Evolutionary conservation across 192 early-diverging fungal species (phyloP).

Genomic region (Coemansia sp.): DNA sequence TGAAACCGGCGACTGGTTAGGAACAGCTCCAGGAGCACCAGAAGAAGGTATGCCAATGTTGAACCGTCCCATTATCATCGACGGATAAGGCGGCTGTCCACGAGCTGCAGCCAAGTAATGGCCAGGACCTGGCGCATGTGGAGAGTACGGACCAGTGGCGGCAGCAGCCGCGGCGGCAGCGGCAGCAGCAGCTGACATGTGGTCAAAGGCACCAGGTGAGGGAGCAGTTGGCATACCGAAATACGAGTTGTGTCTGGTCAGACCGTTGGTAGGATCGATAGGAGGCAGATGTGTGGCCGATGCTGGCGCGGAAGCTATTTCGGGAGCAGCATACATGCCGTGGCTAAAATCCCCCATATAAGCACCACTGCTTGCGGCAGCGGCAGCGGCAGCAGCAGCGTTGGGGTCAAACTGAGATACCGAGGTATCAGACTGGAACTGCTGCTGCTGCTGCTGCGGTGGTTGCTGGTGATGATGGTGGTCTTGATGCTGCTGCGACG

Average conservation of each 20-base stretch:
- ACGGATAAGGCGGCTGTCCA: constrained; percentile 33
- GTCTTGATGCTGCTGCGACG: constrained; percentile 9
- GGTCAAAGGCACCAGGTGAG: constrained; percentile 28
- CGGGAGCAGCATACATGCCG: constrained; percentile 28
- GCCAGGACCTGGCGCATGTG: constrained; percentile 14
- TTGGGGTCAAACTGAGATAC: constrained; percentile 36
- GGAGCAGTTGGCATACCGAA: constrained; percentile 37
- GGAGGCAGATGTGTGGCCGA: constrained; percentile 39
- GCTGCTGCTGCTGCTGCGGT: too few species aligned
- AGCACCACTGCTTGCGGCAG: constrained; percentile 19
- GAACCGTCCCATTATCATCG: constrained; percentile 49
- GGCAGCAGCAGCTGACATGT: constrained; percentile 28
- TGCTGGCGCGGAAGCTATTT: constrained; percentile 27
- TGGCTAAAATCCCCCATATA: constrained; percentile 48
- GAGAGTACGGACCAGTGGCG: constrained; percentile 26
- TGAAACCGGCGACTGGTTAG: constrained; percentile 23
- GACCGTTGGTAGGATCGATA: constrained; percentile 23
- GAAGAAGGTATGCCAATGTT: constrained; percentile 21
- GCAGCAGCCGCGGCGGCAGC: constrained; percentile 35
- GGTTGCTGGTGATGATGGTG: constrained; percentile 4
- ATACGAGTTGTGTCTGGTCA: constrained; percentile 41
- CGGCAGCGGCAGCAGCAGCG: too few species aligned
- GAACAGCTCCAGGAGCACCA: constrained; percentile 12
- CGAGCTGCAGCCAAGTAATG: constrained; percentile 24
- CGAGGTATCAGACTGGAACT: neutral